phyloP scores from a whole-genome alignment of 164 flowering plant species.

The Santalum album region DNA sequence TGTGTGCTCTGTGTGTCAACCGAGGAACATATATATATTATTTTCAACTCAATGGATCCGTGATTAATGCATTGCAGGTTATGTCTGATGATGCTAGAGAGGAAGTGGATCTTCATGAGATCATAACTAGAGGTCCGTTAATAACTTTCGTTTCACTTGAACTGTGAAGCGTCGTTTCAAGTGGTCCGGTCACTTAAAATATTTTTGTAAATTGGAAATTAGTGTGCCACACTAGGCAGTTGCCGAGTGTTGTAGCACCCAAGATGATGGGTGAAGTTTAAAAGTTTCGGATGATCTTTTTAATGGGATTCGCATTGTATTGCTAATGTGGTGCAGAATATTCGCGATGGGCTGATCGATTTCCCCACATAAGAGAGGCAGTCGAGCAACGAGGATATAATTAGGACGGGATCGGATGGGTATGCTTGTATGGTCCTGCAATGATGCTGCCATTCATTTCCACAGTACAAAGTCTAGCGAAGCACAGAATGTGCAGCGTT shows the following conservation, averaged over 20 bases:
- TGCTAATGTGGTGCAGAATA: constrained; percentile 32
- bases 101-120: constrained; percentile 55
- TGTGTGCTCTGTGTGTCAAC: too few species aligned
- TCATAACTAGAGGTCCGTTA: constrained; percentile 42
- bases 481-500: too few species aligned
- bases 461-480: too few species aligned
- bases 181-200: not conserved
- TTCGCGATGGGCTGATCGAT: constrained; percentile 60
- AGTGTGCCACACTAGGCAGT: too few species aligned
- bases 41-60: not conserved
- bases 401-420: too few species aligned
- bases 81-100: constrained; percentile 21
- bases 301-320: not conserved
- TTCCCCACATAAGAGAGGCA: constrained; percentile 41
- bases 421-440: too few species aligned
- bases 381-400: too few species aligned
- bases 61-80: constrained; percentile 16
- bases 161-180: not conserved
- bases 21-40: not conserved
- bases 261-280: not conserved
- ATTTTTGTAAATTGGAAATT: too few species aligned
- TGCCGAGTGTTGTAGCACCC: too few species aligned
- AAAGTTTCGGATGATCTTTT: not conserved
- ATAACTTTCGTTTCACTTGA: constrained; percentile 1
- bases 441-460: too few species aligned